phyloP scores from a whole-genome alignment of 176 grass and related monocot species.

The Oryza punctata region DNA sequence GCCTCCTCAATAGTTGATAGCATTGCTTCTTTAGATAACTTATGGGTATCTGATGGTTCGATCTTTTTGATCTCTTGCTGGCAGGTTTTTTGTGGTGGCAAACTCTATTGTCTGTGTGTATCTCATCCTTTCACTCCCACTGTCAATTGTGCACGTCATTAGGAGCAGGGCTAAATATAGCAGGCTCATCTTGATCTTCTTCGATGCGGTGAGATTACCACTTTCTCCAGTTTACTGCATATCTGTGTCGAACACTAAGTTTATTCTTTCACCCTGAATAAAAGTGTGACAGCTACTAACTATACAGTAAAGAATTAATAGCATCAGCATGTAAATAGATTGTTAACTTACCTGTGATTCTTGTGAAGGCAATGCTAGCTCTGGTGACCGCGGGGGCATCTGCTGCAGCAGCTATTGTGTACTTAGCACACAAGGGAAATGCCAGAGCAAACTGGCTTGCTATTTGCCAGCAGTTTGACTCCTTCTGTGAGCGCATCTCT shows the following conservation, averaged over 20 bases:
- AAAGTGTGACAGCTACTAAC: slow-evolving; percentile 11
- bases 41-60: neutral
- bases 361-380: slow-evolving; percentile 74
- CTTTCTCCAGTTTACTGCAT: neutral
- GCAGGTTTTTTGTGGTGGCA: slow-evolving; percentile 73
- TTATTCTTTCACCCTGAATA: slow-evolving; percentile 3
- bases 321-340: neutral
- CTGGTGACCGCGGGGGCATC: slow-evolving; percentile 64
- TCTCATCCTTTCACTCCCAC: slow-evolving; percentile 63
- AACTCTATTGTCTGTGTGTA: slow-evolving; percentile 69
- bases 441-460: slow-evolving; percentile 76
- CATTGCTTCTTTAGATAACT: neutral
- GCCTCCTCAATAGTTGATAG: neutral
- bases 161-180: slow-evolving; percentile 58
- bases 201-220: slow-evolving; percentile 43
- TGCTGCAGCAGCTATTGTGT: slow-evolving; percentile 64
- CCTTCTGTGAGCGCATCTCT: slow-evolving; percentile 67
- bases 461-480: slow-evolving; percentile 86
- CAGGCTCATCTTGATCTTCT: slow-evolving; percentile 59
- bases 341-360: slow-evolving; percentile 23
- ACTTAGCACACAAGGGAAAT: slow-evolving; percentile 76
- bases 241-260: neutral
- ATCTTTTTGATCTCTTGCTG: slow-evolving; percentile 3
- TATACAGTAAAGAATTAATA: slow-evolving; percentile 1
- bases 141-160: slow-evolving; percentile 77